Percentiles rank a stretch among this genome's conserved stretches.
These are phyloP conservation scores for Scortechinia acanthostroma DNA, from an alignment of 2,329 filamentous ascomycete genomes.

Conservation along the genomic window DNA sequence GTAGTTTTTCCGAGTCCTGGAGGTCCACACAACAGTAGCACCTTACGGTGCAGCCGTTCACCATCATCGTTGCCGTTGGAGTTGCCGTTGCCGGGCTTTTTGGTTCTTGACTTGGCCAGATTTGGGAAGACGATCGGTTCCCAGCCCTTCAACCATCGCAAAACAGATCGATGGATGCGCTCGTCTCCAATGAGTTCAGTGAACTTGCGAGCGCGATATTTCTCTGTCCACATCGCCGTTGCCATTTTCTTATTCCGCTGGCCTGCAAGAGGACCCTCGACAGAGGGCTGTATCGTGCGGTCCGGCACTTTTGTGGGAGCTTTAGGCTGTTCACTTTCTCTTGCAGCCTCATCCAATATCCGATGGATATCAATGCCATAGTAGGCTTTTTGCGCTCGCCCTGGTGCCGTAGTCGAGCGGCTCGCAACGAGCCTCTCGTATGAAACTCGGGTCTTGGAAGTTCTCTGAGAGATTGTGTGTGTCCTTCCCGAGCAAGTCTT, in stretches of 20 bases:
- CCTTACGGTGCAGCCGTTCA: slow-evolving; percentile 49
- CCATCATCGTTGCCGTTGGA: slow-evolving; percentile 31
- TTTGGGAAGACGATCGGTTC: slow-evolving; percentile 57
- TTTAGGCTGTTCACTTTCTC: slow-evolving; percentile 12
- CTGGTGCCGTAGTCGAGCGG: slow-evolving; percentile 37
- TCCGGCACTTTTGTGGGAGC: too few relatives aligned
- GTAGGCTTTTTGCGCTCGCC: slow-evolving; percentile 46
- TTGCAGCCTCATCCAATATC: slow-evolving; percentile 38
- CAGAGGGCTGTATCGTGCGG: slow-evolving; percentile 1
- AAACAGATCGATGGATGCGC: slow-evolving; percentile 56
- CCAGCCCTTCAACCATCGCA: slow-evolving; percentile 64
- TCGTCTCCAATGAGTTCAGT: slow-evolving; percentile 65
- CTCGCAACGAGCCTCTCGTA: slow-evolving; percentile 45
- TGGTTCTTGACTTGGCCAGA: slow-evolving; percentile 27
- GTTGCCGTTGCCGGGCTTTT: slow-evolving; percentile 25
- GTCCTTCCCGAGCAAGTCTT: slow-evolving; percentile 37
- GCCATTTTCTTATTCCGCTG: neutral
- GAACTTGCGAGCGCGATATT: slow-evolving; percentile 62
- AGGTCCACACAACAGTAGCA: slow-evolving; percentile 58
- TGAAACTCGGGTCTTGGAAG: slow-evolving; percentile 20
- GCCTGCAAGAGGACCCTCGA: slow-evolving; percentile 10
- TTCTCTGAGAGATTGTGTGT: slow-evolving; percentile 29
- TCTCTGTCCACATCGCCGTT: slow-evolving; percentile 59
- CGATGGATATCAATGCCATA: slow-evolving; percentile 64
- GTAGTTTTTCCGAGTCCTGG: slow-evolving; percentile 65